phyloP scores from a whole-genome alignment of 805 yeast genomes.

The Kazachstania bromeliacearum region DNA sequence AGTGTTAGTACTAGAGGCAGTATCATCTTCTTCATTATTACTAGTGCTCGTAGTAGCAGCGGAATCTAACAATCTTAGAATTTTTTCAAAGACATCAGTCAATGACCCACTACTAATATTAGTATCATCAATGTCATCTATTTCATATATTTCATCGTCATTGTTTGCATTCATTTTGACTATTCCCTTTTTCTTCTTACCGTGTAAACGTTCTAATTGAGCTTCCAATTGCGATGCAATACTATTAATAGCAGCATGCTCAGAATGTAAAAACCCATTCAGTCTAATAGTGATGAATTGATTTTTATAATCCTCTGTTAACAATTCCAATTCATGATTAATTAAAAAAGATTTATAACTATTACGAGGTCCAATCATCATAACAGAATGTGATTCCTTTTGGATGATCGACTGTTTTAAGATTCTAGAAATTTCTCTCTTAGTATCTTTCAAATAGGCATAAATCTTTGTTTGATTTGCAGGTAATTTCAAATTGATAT shows the following conservation, averaged over 20 bases:
- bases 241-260: conserved; percentile 69
- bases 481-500: conserved; percentile 17
- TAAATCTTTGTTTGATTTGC: conserved; percentile 14
- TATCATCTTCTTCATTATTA: conserved; percentile 11
- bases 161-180: conserved; percentile 1
- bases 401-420: conserved; percentile 55
- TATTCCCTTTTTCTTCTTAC: conserved; percentile 9
- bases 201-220: conserved; percentile 29
- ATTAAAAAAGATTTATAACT: conserved; percentile 66
- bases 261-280: conserved; percentile 65
- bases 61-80: conserved; percentile 43
- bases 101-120: conserved; percentile 44
- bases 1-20: conserved; percentile 8
- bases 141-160: neutral
- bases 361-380: conserved; percentile 72
- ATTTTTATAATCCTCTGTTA: conserved; percentile 33
- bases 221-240: conserved; percentile 75
- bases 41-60: conserved; percentile 12
- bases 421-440: conserved; percentile 43
- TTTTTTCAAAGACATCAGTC: conserved; percentile 51
- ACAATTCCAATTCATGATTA: conserved; percentile 42
- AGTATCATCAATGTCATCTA: conserved; percentile 11
- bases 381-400: conserved; percentile 71
- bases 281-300: conserved; percentile 55
- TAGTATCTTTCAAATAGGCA: conserved; percentile 14